Evolutionary conservation across 2,329 filamentous ascomycete genomes (phyloP).

Genomic region (Teratosphaeria destructans): DNA sequence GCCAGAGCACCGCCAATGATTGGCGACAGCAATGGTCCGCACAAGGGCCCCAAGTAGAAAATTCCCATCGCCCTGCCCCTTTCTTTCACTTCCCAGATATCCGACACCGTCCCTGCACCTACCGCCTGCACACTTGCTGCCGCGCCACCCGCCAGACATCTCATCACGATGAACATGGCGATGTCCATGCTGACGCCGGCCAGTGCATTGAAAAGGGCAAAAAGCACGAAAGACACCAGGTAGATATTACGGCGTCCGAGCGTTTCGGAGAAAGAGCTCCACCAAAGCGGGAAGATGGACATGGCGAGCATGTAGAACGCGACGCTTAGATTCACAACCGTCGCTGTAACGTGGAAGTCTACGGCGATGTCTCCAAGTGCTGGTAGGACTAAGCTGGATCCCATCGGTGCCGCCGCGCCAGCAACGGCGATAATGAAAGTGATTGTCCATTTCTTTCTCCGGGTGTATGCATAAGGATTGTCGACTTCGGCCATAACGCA

Average conservation of each 20-base stretch:
- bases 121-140: constrained; percentile 74
- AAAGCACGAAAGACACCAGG: constrained; percentile 61
- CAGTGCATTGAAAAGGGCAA: constrained; percentile 59
- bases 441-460: constrained; percentile 72
- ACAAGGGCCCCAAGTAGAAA: constrained; percentile 70
- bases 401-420: constrained; percentile 68
- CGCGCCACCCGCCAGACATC: constrained; percentile 63
- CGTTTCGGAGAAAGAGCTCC: constrained; percentile 68
- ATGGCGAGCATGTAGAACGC: constrained; percentile 71
- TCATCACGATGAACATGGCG: constrained; percentile 66
- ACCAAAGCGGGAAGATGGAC: constrained; percentile 80
- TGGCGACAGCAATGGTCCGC: constrained; percentile 64
- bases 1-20: constrained; percentile 67
- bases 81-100: constrained; percentile 65
- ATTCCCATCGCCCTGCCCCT: constrained; percentile 71
- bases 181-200: constrained; percentile 61
- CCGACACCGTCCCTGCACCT: constrained; percentile 71
- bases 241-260: constrained; percentile 69
- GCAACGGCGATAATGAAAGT: constrained; percentile 69
- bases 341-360: constrained; percentile 52
- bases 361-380: constrained; percentile 53
- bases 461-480: constrained; percentile 61
- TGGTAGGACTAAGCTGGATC: constrained; percentile 73
- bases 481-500: constrained; percentile 70
- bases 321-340: constrained; percentile 63